A percentile compares a stretch with the other conserved stretches of the same genome.
Conservation (phyloP, 164 flowering plant species). For the Sedum album region DNA sequence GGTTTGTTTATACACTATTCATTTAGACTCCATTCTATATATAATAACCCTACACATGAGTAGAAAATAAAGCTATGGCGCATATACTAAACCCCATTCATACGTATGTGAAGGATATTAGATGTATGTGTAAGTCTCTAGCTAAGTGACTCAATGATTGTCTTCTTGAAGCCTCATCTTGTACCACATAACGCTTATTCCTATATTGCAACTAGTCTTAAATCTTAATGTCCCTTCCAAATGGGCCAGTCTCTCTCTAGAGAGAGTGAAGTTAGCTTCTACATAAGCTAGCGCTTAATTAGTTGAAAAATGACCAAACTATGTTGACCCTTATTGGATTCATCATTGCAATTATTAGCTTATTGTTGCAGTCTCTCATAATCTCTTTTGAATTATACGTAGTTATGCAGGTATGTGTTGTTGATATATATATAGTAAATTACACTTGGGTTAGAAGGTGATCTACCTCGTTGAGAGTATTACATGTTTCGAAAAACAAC, state of each 20-base stretch:
- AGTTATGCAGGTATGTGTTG: too few relatives aligned
- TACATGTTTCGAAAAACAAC: too few relatives aligned
- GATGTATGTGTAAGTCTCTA: too few relatives aligned
- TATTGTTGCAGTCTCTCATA: background rate
- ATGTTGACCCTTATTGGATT: background rate
- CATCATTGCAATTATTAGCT: background rate
- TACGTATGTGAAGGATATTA: too few relatives aligned
- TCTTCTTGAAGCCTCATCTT: background rate
- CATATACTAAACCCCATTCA: background rate
- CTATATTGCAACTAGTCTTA: background rate
- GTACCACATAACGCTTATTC: background rate
- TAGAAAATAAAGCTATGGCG: background rate
- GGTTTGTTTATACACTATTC: background rate
- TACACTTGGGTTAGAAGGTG: too few relatives aligned
- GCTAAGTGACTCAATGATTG: constrained; percentile 6
- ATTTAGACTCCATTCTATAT: background rate
- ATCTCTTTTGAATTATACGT: background rate
- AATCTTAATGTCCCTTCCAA: background rate
- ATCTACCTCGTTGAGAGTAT: too few relatives aligned
- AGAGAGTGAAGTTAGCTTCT: constrained; percentile 3
- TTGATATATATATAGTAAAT: too few relatives aligned
- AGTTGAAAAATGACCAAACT: background rate
- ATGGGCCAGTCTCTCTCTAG: background rate
- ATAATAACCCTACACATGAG: background rate
- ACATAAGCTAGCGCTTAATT: background rate